A percentile compares a stretch with the other conserved stretches of the same genome.
Evolutionary conservation across 139 green algal species (phyloP).

Genomic region (Chlamydomonas sphaeroides): DNA sequence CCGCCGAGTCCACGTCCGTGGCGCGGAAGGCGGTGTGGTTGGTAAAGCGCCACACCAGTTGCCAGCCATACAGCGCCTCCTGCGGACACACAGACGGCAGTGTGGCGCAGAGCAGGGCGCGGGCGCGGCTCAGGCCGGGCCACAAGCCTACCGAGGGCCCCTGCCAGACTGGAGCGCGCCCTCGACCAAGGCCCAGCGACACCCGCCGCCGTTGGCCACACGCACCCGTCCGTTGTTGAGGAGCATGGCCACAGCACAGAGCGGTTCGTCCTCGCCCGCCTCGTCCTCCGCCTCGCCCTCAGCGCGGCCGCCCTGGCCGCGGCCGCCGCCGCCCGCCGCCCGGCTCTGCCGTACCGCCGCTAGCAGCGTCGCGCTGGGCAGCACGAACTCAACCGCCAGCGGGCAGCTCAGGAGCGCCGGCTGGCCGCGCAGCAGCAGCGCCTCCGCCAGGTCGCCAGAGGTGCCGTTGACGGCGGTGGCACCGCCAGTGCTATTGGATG

Average conservation of each 20-base stretch:
- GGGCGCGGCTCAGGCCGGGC: too few species aligned
- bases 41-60: conserved; percentile 33
- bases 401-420: too few species aligned
- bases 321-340: too few species aligned
- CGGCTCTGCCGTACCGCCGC: too few species aligned
- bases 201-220: neutral
- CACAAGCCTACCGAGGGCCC: too few species aligned
- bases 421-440: too few species aligned
- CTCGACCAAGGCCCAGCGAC: too few species aligned
- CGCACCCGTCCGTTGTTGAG: conserved; percentile 28
- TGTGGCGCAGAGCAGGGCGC: too few species aligned
- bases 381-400: conserved; percentile 6
- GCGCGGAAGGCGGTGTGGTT: neutral
- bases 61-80: conserved; percentile 36
- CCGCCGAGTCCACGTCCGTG: conserved; percentile 7
- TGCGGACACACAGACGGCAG: neutral
- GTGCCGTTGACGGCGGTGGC: too few species aligned
- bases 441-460: too few species aligned
- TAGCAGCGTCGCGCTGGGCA: neutral
- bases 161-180: too few species aligned
- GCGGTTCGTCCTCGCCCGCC: neutral
- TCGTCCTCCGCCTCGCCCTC: neutral
- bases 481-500: too few species aligned
- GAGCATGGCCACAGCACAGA: conserved; percentile 1
- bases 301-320: neutral